These are phyloP conservation scores for Nemania sp. DNA, from an alignment of 2,329 filamentous ascomycete species.

Conservation along the genomic window DNA sequence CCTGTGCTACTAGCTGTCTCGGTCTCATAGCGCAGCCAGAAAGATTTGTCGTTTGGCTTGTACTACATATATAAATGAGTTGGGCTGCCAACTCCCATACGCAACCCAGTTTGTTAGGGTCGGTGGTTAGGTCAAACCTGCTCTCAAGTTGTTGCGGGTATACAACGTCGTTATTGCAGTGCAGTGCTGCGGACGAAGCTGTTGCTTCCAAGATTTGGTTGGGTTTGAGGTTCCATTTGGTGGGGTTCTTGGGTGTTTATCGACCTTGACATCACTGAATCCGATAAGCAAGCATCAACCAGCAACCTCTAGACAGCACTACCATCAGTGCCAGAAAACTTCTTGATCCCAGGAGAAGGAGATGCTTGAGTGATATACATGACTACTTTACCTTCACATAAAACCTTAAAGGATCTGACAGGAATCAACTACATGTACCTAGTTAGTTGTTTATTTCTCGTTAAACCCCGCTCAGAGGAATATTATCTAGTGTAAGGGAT, in stretches of 20 bases:
- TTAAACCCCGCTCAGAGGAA: too few species aligned
- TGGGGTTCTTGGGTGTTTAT: conserved; percentile 25
- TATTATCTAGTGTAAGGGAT: too few species aligned
- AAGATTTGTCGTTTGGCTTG: neutral
- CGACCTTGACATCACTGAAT: conserved; percentile 31
- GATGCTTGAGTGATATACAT: too few species aligned
- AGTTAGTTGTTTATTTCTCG: too few species aligned
- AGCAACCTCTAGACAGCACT: too few species aligned
- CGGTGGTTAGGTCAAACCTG: neutral
- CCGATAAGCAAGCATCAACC: conserved; percentile 24
- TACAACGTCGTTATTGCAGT: neutral
- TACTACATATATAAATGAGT: conserved; percentile 8
- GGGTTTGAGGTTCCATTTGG: conserved; percentile 26
- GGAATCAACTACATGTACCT: too few species aligned
- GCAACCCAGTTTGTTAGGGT: too few species aligned
- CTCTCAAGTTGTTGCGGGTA: neutral
- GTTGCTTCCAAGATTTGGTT: neutral
- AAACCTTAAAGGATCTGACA: too few species aligned
- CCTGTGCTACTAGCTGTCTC: conserved; percentile 17
- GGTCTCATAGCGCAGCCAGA: conserved; percentile 22
- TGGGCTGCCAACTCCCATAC: conserved; percentile 23
- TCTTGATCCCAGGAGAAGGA: neutral
- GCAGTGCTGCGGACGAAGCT: neutral
- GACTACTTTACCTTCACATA: too few species aligned
- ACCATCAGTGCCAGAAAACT: neutral